phyloP scores from a whole-genome alignment of 2,329 filamentous ascomycete genomes.

The Fusarium napiforme region DNA sequence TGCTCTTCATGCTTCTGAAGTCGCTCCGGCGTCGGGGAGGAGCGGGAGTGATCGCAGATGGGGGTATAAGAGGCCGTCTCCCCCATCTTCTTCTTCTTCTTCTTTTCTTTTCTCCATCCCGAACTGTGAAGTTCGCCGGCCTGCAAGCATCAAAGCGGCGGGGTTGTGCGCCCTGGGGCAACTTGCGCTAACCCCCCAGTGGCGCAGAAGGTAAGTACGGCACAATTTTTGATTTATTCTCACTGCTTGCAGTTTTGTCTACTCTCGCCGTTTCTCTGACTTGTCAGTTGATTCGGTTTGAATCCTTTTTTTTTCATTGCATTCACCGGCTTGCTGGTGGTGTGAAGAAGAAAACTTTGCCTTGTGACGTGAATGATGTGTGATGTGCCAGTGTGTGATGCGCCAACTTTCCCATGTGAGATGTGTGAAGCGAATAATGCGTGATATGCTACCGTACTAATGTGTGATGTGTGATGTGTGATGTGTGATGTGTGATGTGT shows the following conservation, averaged over 20 bases:
- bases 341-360: not conserved
- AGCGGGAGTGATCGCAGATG: not conserved
- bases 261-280: not conserved
- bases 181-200: not conserved
- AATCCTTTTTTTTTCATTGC: slow-evolving; percentile 1
- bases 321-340: slow-evolving; percentile 4
- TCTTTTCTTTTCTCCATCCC: not conserved
- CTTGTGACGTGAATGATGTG: not conserved
- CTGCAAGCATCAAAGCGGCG: not conserved
- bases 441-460: too few relatives aligned
- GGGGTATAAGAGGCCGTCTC: not conserved
- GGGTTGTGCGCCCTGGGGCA: not conserved
- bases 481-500: too few relatives aligned
- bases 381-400: not conserved
- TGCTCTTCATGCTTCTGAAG: not conserved
- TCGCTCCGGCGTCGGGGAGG: not conserved
- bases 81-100: not conserved
- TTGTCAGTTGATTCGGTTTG: not conserved
- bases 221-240: not conserved
- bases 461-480: not conserved
- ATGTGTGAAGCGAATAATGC: not conserved
- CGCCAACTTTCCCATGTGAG: not conserved
- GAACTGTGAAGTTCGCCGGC: not conserved
- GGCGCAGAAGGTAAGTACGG: not conserved
- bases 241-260: slow-evolving; percentile 7